Evolutionary conservation across 805 yeast species (phyloP).

Genomic region (Yamadazyma kitorensis): DNA sequence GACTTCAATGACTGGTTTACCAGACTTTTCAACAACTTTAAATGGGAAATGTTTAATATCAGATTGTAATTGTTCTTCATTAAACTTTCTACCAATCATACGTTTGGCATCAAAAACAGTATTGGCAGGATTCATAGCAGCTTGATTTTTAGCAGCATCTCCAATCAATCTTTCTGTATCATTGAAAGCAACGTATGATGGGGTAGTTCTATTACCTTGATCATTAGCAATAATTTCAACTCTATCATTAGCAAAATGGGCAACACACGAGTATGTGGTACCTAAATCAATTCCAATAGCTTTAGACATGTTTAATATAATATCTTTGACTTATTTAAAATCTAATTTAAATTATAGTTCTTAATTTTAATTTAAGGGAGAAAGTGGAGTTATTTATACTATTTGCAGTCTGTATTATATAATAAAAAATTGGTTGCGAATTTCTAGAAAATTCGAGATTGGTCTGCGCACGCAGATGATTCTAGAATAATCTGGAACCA

Average conservation of each 20-base stretch:
- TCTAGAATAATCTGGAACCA: constrained; percentile 5
- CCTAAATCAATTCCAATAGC: constrained; percentile 91
- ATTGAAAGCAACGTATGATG: constrained; percentile 94
- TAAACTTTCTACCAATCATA: constrained; percentile 79
- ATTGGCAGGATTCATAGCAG: constrained; percentile 92
- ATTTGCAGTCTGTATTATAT: constrained; percentile 3
- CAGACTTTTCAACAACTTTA: constrained; percentile 70
- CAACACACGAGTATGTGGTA: constrained; percentile 97
- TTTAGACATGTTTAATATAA: constrained; percentile 19
- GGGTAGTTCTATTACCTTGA: constrained; percentile 98
- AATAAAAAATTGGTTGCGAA: constrained; percentile 11
- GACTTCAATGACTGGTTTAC: constrained; percentile 85
- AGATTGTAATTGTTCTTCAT: constrained; percentile 72
- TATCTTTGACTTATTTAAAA: too few relatives aligned
- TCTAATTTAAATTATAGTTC: background rate
- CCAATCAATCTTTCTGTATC: constrained; percentile 94
- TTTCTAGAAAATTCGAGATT: constrained; percentile 13
- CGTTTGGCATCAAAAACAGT: constrained; percentile 96
- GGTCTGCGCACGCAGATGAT: constrained; percentile 1
- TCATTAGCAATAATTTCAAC: constrained; percentile 96
- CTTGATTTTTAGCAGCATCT: constrained; percentile 98
- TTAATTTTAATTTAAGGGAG: background rate
- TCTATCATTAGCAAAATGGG: constrained; percentile 63
- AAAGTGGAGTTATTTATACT: background rate
- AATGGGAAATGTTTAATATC: constrained; percentile 91